Conservation (phyloP, 768 basidiomycete genomes). For the Leucocoprinus birnbaumii region DNA sequence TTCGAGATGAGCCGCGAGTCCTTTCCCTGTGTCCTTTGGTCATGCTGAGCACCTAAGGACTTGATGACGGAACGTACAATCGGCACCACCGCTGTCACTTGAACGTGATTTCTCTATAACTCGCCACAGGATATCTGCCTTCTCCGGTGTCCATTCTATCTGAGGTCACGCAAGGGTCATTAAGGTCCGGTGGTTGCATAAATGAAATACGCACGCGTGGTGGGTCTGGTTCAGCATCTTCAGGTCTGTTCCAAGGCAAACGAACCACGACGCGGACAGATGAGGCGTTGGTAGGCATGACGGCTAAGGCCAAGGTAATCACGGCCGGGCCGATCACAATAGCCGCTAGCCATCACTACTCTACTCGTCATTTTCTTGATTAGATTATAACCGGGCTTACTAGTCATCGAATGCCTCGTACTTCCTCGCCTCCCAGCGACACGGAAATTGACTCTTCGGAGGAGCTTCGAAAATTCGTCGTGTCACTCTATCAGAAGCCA, state of each 20-base stretch:
- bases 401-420: slow-evolving; percentile 18
- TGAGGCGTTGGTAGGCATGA: slow-evolving; percentile 10
- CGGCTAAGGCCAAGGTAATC: slow-evolving; percentile 1
- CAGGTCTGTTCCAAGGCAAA: slow-evolving; percentile 76
- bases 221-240: slow-evolving; percentile 63
- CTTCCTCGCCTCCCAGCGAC: slow-evolving; percentile 22
- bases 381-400: slow-evolving; percentile 11
- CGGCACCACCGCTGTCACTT: slow-evolving; percentile 69
- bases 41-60: neutral
- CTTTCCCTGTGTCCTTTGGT: slow-evolving; percentile 60
- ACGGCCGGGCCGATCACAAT: neutral
- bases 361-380: slow-evolving; percentile 11
- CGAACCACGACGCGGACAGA: slow-evolving; percentile 73
- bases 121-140: slow-evolving; percentile 85
- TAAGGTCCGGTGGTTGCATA: neutral
- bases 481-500: slow-evolving; percentile 28
- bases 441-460: slow-evolving; percentile 20
- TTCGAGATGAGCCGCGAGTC: slow-evolving; percentile 72
- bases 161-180: slow-evolving; percentile 25
- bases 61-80: slow-evolving; percentile 53
- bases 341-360: neutral
- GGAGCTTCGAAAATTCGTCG: slow-evolving; percentile 32
- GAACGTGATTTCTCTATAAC: slow-evolving; percentile 78
- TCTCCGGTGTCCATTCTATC: slow-evolving; percentile 86
- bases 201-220: slow-evolving; percentile 49